Evolutionary conservation across 495 filamentous ascomycete genomes (phyloP), one percentile per base, ranked within the genome.

Genomic region (Penicillium malachiteum): DNA sequence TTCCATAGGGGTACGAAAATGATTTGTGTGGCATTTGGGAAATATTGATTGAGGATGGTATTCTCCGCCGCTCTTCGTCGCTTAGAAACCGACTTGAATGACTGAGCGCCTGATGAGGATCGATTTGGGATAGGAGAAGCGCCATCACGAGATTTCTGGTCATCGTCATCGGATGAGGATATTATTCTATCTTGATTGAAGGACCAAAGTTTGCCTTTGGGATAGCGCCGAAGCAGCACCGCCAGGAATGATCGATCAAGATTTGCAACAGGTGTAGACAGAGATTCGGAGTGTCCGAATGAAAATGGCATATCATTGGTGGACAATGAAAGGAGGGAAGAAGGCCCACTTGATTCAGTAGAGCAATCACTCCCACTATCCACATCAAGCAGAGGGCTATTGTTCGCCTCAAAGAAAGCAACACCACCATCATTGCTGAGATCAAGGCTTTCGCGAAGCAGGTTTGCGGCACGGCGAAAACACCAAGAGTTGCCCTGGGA

Each of bases 1-100:
- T 90, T 86, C 83, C 87, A 92, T 2, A 91, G 65, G 0, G 88
- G 87, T 14, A 78, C 74, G 35, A 78, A 78, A 5, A 78, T 61
- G 8, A 78, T 72, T 43, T 78, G 75, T 0, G 59, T 72, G 0
- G 74, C 75, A 42, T 65, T 64, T 3, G 78, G 79, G 52, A 81
- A 80, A 56, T 74, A 73, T 42, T 72, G 56, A 41, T 76, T 76
- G 11, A 82, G 62, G 44, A 71, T 55, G 6, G 66, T 61, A 11
- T 77, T 76, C 54, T 81, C 79, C 3, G 65, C 53, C 4, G 71
- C 66, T 50, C 68, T 75, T 56, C 71, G 73, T 17, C 71, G 70
- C 50, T 68, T 71, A 0, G 60, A 59, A 1, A 56, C 43, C 33
- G 67, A 77, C 73, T 61, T 81, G 69, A 77, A 74, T 58, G 11